Conservation (phyloP, 78 protist genomes). For the Bigelowiella natans region DNA sequence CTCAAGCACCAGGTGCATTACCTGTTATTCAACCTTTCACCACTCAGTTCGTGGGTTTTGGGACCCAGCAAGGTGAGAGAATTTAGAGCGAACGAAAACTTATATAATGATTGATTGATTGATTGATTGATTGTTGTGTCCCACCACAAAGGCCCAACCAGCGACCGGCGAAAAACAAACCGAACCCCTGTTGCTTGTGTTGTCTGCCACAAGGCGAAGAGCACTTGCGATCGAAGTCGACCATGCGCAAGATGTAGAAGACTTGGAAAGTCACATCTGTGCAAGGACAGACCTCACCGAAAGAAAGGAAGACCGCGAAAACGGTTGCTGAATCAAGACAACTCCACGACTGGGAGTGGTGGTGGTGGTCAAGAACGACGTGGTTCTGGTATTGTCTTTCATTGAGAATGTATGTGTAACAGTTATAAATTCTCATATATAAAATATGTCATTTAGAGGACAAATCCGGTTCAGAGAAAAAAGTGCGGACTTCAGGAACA, state of each 20-base stretch:
- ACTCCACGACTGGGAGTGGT: neutral
- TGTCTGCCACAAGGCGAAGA: neutral
- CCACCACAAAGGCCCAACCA: neutral
- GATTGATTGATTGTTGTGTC: neutral
- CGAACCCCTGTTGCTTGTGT: neutral
- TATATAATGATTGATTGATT: neutral
- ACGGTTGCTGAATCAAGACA: neutral
- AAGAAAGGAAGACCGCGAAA: neutral
- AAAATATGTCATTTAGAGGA: no score
- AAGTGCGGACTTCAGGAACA: no score
- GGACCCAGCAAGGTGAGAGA: neutral
- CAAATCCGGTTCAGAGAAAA: no score
- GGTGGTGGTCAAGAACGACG: no score
- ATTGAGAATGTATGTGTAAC: no score
- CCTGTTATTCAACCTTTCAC: neutral
- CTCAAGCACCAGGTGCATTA: neutral
- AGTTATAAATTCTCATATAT: no score
- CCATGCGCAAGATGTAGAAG: neutral
- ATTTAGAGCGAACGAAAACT: no score
- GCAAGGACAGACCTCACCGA: neutral
- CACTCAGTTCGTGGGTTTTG: neutral
- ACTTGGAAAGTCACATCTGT: neutral
- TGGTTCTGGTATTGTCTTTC: no score
- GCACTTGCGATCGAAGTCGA: neutral
- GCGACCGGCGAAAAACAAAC: neutral